Conservation (phyloP, 305 asterid species). For the Fraxinus dipetala region DNA sequence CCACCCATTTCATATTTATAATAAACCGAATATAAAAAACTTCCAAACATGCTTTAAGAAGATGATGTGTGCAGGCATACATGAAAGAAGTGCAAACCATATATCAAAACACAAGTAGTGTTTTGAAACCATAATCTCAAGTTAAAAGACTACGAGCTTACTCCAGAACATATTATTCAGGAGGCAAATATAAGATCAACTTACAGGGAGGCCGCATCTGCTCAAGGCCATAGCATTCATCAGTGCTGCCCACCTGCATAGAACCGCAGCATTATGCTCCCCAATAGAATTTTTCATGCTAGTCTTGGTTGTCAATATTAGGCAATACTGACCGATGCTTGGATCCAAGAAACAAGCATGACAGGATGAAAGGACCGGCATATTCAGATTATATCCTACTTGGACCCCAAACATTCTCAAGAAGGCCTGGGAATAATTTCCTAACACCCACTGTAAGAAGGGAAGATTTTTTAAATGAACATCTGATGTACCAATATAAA, state of each 20-base stretch:
- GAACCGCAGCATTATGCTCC: conserved; percentile 64
- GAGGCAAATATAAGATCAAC: conserved; percentile 35
- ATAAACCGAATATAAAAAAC: not conserved
- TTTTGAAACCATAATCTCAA: conserved; percentile 15
- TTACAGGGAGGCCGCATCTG: conserved; percentile 93
- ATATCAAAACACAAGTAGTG: not conserved
- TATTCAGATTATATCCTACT: conserved; percentile 41
- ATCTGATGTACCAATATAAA: conserved; percentile 16
- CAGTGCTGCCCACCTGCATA: conserved; percentile 71
- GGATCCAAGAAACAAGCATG: conserved; percentile 80
- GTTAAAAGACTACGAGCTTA: conserved; percentile 6
- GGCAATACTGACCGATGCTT: conserved; percentile 81
- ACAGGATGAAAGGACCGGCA: conserved; percentile 44
- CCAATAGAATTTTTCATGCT: conserved; percentile 83
- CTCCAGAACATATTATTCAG: conserved; percentile 15
- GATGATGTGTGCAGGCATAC: not conserved
- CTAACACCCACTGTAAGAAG: conserved; percentile 76
- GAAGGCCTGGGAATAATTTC: conserved; percentile 65
- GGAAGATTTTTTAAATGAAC: conserved; percentile 28
- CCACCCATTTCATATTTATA: not conserved
- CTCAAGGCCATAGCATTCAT: conserved; percentile 71
- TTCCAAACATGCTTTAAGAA: not conserved
- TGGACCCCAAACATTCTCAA: conserved; percentile 64
- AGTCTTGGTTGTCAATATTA: conserved; percentile 77
- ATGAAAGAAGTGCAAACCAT: not conserved